Evolutionary conservation across 176 grass and related monocot genomes (phyloP), one percentile per base, ranked within the genome.

Genomic region (Phragmites australis): DNA sequence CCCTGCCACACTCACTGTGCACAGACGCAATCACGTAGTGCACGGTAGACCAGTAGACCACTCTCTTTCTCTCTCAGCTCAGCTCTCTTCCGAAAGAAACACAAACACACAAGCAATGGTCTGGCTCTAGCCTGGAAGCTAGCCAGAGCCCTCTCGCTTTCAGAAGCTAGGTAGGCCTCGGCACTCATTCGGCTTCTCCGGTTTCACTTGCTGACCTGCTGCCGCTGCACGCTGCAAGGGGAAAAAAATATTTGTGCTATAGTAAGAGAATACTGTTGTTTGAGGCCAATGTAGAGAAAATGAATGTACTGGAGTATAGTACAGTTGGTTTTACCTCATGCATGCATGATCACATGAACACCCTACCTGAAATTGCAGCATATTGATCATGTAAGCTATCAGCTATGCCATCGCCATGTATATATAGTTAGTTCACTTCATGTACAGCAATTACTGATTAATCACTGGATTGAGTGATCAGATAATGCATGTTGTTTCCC

Each of bases 1-100:
- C 87, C 16, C 77, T 57, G 78, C 50, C 77, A 55, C 54, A 50
- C 73, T 37, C 72, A 78, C 72, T 89, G 65, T 85, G 39, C 56
- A 26, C 82, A 81, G 64, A 37, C 82, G 29, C 62, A 75, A 50
- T 26, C 16, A 11, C 34, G 69, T 46, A 76, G 67, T 72, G 55
- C 79, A 77, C 37, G 75, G 69, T 51, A 73, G 46, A 17, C n/a
- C n/a, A n/a, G 68, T 74, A 32, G 53, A 44, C 41, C 1, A 6
- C 10, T 31, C 41, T 41, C 25, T 8, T 11, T 8, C 39, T 34
- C 45, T 65, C 77, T 32, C 62, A 50, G 57, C 85, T 41, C 39
- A 17, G 34, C 32, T 5, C 72, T 15, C 17, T 40, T 44, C 45
- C 31, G 51, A 70, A 77, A 31, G 79, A 74, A 84, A 71, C 82